These are phyloP conservation scores for Saturnispora serradocipensis DNA, from an alignment of 805 yeast species.

Conservation along the genomic window DNA sequence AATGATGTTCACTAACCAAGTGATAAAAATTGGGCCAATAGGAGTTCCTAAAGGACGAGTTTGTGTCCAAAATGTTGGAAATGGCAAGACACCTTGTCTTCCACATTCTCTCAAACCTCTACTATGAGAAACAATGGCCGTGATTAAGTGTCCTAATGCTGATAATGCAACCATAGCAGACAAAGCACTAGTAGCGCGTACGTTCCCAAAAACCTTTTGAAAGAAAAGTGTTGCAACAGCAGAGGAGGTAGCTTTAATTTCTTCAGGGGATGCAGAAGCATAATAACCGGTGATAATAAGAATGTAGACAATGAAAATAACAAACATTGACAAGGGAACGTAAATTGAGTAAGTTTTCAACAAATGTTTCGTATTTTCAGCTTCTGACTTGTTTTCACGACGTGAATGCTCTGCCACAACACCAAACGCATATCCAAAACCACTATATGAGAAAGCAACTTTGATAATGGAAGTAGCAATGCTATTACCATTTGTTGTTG, in stretches of 20 bases:
- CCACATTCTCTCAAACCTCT: conserved; percentile 74
- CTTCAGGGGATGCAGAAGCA: conserved; percentile 60
- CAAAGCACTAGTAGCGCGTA: conserved; percentile 54
- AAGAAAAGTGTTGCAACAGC: conserved; percentile 73
- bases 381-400: conserved; percentile 22
- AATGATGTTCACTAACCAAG: conserved; percentile 66
- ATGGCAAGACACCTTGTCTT: conserved; percentile 74
- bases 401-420: conserved; percentile 37
- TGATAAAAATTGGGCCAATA: conserved; percentile 61
- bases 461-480: conserved; percentile 36
- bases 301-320: conserved; percentile 57
- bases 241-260: conserved; percentile 50
- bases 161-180: conserved; percentile 74
- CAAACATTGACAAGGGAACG: conserved; percentile 63
- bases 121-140: conserved; percentile 80
- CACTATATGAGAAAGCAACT: conserved; percentile 36
- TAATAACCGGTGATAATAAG: conserved; percentile 73
- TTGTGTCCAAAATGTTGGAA: conserved; percentile 59
- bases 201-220: conserved; percentile 54
- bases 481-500: conserved; percentile 34
- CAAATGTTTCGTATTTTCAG: conserved; percentile 37
- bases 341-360: conserved; percentile 55
- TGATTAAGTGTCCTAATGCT: conserved; percentile 73
- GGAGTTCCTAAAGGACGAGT: conserved; percentile 71
- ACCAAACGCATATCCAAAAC: conserved; percentile 32